Base-by-base conservation (phyloP, 2,329 filamentous ascomycete species). In the Gyromitra esculenta region DNA sequence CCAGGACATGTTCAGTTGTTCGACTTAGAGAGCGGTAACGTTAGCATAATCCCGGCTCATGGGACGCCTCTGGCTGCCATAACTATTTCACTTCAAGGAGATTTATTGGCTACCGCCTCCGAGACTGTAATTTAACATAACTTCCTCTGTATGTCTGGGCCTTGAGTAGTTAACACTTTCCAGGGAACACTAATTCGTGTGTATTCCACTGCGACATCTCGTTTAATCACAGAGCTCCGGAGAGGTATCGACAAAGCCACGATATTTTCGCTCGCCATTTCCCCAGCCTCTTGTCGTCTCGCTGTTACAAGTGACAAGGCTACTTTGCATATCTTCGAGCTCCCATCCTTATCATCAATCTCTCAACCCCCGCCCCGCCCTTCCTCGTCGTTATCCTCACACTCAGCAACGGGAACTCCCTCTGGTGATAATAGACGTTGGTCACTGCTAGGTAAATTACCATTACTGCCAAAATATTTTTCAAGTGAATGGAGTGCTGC, bases 291-390 rank as follows among this genome's bases (percentile, higher is more conserved):
- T 66, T 89, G 87, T 56, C 88, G 94, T 82, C 87, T 98, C 9
- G 96, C 96, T 35, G 95, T 94, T 77, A 98, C 95, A 0, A 97
- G 94, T 0, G 96, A 99, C 86, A 99, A 98, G 84, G 94, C 93
- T 5, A 99, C 94, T 0, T 87, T 99, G 9, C 96, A 99, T 84
- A 88, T 99, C 48, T 99, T 97, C 82, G 94, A 98, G 81, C 87
- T 97, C 0, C 91, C 82, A 81, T 74, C 56, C 56, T 80, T 70
- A 65, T 78, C 66, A 6, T 60, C 65, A 13, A 35, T 60, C 73
- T 73, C 70, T 39, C 54, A 75, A 73, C n/a, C 66, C 13, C 45
- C 79, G 45, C 59, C 66, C 11, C 70, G 74, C 64, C 65, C 79
- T 48, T 65, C 78, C 52, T 75, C 71, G 5, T 66, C 71, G 15